Evolutionary conservation across 257 asterid genomes (phyloP).

Genomic region (Fraxinus excelsior): DNA sequence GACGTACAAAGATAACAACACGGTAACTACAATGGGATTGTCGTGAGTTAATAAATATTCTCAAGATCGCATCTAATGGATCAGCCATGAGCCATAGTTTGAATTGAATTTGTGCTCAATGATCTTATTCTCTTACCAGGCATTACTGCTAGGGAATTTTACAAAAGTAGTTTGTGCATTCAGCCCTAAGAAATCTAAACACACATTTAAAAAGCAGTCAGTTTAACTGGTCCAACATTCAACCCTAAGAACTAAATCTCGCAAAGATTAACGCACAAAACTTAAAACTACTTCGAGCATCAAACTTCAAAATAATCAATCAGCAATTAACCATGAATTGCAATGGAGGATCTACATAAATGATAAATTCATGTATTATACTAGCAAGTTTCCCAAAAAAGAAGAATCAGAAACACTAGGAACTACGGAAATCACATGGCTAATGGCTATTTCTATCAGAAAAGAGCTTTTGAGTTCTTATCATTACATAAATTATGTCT

Average conservation of each 20-base stretch:
- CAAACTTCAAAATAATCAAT: neutral
- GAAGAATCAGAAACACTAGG: neutral
- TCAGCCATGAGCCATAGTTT: neutral
- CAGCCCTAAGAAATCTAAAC: conserved; percentile 11
- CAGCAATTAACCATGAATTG: conserved; percentile 1
- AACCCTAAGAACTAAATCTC: neutral
- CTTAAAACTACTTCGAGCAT: conserved; percentile 4
- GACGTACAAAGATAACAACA: conserved; percentile 1
- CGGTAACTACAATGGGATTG: conserved; percentile 1
- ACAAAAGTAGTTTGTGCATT: neutral
- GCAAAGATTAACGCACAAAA: neutral
- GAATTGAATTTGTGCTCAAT: neutral
- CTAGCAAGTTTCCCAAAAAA: neutral
- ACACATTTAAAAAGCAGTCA: neutral
- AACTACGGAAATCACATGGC: conserved; percentile 15
- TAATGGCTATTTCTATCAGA: neutral
- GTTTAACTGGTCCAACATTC: neutral
- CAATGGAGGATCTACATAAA: neutral
- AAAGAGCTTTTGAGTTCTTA: neutral
- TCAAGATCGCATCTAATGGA: neutral
- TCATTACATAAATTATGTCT: neutral
- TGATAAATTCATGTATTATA: neutral
- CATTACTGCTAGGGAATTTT: neutral
- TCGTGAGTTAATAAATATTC: conserved; percentile 10
- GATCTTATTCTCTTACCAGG: neutral